Percentiles rank a stretch among this genome's conserved stretches.
These are phyloP conservation scores for Marchantia polymorpha DNA, from an alignment of 225 moss, liverwort and hornwort species.

Conservation along the genomic window DNA sequence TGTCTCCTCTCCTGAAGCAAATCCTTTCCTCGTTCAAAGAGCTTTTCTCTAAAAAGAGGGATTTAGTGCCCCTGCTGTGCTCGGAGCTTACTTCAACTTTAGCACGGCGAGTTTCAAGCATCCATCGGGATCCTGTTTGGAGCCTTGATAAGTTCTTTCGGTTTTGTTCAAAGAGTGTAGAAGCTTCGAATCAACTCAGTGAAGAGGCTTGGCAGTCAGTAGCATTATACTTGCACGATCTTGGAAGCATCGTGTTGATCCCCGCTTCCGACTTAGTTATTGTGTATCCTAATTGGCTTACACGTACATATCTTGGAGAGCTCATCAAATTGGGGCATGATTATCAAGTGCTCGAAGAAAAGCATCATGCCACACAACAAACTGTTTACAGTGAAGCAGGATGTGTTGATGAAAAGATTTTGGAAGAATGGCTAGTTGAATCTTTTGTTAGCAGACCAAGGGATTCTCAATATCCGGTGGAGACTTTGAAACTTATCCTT, in stretches of 20 bases:
- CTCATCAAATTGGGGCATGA: background rate
- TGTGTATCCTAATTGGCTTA: conserved; percentile 15
- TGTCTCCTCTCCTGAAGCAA: background rate
- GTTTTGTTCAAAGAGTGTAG: background rate
- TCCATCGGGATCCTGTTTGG: background rate
- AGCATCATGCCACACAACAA: too few relatives aligned
- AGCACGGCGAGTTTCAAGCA: too few relatives aligned
- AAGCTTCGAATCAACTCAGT: background rate
- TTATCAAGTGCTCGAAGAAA: too few relatives aligned
- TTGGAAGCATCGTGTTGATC: background rate
- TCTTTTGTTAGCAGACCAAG: background rate
- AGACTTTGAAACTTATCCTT: background rate
- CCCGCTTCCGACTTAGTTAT: background rate
- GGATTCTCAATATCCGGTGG: background rate
- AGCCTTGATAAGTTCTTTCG: background rate
- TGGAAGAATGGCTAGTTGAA: background rate
- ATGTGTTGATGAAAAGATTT: background rate
- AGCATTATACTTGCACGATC: background rate
- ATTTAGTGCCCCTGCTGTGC: background rate
- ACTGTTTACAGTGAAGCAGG: background rate
- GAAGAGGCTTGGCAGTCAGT: background rate
- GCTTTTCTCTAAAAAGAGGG: background rate
- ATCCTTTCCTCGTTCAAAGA: background rate
- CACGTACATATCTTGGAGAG: background rate
- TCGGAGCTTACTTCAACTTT: background rate